phyloP scores from a whole-genome alignment of 164 flowering plant species.

The Aristolochia contorta region DNA sequence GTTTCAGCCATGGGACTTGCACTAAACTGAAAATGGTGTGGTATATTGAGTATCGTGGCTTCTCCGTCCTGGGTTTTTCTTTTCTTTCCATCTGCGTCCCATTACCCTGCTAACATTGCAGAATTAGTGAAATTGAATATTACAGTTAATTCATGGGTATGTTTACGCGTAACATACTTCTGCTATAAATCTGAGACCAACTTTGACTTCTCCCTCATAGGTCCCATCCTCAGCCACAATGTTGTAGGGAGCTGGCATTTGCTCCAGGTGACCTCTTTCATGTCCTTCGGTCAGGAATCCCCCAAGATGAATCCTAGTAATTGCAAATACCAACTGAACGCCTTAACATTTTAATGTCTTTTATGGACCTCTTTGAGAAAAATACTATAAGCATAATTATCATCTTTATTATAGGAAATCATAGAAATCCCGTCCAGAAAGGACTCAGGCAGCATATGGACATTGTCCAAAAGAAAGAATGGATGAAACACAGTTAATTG shows the following conservation, averaged over 20 bases:
- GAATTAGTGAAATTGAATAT: neutral
- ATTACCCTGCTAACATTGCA: neutral
- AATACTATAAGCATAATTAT: neutral
- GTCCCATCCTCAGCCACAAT: slow-evolving; percentile 79
- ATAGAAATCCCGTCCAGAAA: no score
- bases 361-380: neutral
- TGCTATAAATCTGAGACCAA: slow-evolving; percentile 52
- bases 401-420: no score
- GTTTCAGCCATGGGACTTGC: slow-evolving; percentile 3
- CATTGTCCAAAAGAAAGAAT: no score
- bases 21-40: slow-evolving; percentile 1
- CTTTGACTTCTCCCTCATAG: slow-evolving; percentile 58
- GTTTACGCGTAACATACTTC: slow-evolving; percentile 26
- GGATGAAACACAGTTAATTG: neutral
- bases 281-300: slow-evolving; percentile 57
- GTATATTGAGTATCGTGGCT: neutral
- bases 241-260: slow-evolving; percentile 50
- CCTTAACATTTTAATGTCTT: neutral
- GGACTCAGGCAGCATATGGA: no score
- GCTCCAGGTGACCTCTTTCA: slow-evolving; percentile 40
- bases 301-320: slow-evolving; percentile 61
- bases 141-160: neutral
- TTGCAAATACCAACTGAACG: neutral
- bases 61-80: neutral
- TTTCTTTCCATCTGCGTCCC: neutral